A percentile compares a stretch with the other conserved stretches of the same genome.
Conservation (phyloP, 345 rosid species). For the Hibiscus trionum region DNA sequence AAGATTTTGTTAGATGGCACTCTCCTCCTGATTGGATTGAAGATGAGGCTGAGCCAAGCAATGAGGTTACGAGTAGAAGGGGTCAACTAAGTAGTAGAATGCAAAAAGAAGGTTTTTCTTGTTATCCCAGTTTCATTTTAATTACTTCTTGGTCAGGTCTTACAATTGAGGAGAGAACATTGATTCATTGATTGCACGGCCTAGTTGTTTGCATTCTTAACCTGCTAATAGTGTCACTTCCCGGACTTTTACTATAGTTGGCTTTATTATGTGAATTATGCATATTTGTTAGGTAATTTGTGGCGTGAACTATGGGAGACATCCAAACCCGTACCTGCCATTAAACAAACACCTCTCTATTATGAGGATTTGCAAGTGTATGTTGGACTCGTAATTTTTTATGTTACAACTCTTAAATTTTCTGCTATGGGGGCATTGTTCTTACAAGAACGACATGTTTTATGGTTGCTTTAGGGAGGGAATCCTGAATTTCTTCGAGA, state of each 20-base stretch:
- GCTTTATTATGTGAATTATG: neutral
- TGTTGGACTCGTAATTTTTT: constrained; percentile 24
- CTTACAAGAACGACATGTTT: constrained; percentile 3
- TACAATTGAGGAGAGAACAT: neutral
- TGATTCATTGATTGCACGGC: neutral
- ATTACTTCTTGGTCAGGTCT: neutral
- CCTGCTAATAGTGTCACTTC: neutral
- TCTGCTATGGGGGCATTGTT: constrained; percentile 1
- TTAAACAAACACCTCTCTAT: constrained; percentile 78
- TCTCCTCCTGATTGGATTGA: constrained; percentile 99
- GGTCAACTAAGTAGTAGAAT: constrained; percentile 91
- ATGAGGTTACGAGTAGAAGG: constrained; percentile 36
- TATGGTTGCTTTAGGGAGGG: constrained; percentile 58
- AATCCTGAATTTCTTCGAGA: constrained; percentile 67
- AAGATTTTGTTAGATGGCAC: constrained; percentile 99
- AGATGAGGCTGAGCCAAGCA: constrained; percentile 37
- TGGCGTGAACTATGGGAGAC: constrained; percentile 97
- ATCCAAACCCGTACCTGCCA: constrained; percentile 81
- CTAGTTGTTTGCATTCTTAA: neutral
- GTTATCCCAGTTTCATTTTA: constrained; percentile 10
- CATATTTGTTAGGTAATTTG: constrained; percentile 57
- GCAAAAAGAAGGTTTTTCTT: constrained; percentile 80
- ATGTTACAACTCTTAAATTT: neutral
- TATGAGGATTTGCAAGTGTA: constrained; percentile 96
- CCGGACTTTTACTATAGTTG: neutral